A percentile compares a stretch with the other conserved stretches of the same genome.
Evolutionary conservation across 208 protist species (phyloP).

Genomic region (Trypanosoma lewisi): DNA sequence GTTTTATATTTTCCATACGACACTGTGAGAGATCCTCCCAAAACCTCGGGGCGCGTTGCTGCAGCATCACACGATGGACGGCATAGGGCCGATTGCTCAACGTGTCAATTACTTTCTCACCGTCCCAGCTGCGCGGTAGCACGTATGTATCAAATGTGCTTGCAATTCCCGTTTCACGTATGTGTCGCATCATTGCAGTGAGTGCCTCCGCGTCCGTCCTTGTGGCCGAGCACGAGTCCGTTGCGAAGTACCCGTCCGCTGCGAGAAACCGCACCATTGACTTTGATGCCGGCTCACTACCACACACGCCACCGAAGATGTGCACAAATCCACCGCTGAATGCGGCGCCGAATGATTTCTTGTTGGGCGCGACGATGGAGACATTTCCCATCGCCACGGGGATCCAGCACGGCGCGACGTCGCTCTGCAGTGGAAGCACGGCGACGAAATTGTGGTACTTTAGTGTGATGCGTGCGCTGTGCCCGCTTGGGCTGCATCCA

Average conservation of each 20-base stretch:
- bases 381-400: slow-evolving; percentile 79
- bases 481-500: slow-evolving; percentile 50
- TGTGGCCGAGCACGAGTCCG: slow-evolving; percentile 26
- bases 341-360: slow-evolving; percentile 69
- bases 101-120: slow-evolving; percentile 15
- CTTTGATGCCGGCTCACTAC: slow-evolving; percentile 65
- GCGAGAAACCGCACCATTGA: slow-evolving; percentile 75
- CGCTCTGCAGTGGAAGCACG: slow-evolving; percentile 45
- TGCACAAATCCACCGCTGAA: slow-evolving; percentile 83
- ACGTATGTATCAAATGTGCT: slow-evolving; percentile 42
- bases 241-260: slow-evolving; percentile 70
- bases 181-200: slow-evolving; percentile 30
- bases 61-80: slow-evolving; percentile 64
- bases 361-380: slow-evolving; percentile 55
- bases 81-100: slow-evolving; percentile 26
- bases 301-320: slow-evolving; percentile 73
- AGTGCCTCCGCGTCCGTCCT: slow-evolving; percentile 26
- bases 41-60: slow-evolving; percentile 69
- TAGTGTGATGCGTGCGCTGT: slow-evolving; percentile 36
- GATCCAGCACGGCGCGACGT: slow-evolving; percentile 60
- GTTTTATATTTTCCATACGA: slow-evolving; percentile 32
- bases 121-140: slow-evolving; percentile 39
- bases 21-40: slow-evolving; percentile 51
- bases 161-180: slow-evolving; percentile 33
- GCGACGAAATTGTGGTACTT: slow-evolving; percentile 76